These are phyloP conservation scores for Tricharina praecox DNA, from an alignment of 495 filamentous ascomycete genomes.

Conservation along the genomic window DNA sequence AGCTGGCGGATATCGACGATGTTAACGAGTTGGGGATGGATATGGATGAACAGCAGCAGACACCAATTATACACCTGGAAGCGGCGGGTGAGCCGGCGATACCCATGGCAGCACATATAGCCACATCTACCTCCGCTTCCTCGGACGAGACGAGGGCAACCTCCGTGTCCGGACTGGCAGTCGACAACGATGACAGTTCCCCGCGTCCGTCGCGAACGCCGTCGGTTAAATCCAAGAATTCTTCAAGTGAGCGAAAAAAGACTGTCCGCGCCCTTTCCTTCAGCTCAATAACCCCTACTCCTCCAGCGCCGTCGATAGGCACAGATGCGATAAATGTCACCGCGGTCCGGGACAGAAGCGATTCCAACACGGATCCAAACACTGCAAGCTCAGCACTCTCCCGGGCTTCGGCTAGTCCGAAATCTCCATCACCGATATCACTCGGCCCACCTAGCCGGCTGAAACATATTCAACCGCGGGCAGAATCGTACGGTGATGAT, in stretches of 20 bases:
- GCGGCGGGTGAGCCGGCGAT: not conserved
- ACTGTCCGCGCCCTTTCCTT: conserved; percentile 15
- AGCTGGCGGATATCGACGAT: conserved; percentile 22
- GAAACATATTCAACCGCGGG: no score
- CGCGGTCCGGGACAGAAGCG: conserved; percentile 11
- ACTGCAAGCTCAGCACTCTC: not conserved
- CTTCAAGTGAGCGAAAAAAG: conserved; percentile 19
- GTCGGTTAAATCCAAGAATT: conserved; percentile 18
- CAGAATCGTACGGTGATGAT: no score
- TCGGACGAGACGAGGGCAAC: no score
- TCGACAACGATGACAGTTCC: no score
- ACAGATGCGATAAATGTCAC: conserved; percentile 26
- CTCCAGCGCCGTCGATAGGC: conserved; percentile 19
- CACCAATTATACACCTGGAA: no score
- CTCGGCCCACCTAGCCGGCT: not conserved
- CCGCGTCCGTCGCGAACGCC: conserved; percentile 22
- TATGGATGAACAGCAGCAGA: no score
- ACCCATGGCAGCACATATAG: not conserved
- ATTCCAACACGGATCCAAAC: not conserved
- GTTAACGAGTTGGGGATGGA: no score
- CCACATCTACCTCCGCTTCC: no score
- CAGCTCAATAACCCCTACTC: conserved; percentile 16
- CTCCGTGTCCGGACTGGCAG: no score
- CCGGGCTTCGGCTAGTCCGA: conserved; percentile 18
- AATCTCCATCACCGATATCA: conserved; percentile 19